A percentile compares a stretch with the other conserved stretches of the same genome.
Evolutionary conservation across 163 green algal genomes (phyloP).

Genomic region (Volvox carteri): DNA sequence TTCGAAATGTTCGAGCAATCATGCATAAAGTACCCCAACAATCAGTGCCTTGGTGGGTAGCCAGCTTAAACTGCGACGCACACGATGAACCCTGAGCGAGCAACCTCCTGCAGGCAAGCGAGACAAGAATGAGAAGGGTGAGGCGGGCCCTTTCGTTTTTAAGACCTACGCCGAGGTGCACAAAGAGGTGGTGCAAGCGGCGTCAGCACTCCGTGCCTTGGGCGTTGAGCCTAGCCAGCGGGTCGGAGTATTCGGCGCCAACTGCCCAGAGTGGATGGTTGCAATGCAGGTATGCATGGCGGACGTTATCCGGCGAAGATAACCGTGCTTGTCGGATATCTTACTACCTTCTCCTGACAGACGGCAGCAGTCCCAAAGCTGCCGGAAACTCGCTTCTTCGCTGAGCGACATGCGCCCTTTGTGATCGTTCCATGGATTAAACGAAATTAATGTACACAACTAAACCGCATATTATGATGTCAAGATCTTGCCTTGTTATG

Average conservation of each 20-base stretch:
- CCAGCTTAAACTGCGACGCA: too few species aligned
- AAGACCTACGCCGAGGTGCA: constrained; percentile 76
- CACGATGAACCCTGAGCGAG: too few species aligned
- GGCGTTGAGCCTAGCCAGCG: constrained; percentile 63
- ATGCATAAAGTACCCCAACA: constrained; percentile 65
- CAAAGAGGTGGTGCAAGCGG: constrained; percentile 64
- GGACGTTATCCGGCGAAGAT: too few species aligned
- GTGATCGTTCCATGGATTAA: too few species aligned
- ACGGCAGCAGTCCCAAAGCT: too few species aligned
- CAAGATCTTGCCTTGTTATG: too few species aligned
- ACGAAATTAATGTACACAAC: too few species aligned
- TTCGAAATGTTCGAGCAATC: constrained; percentile 73
- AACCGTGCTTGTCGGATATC: too few species aligned
- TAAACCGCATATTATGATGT: too few species aligned
- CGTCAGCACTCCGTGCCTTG: constrained; percentile 64
- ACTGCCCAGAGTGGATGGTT: constrained; percentile 95
- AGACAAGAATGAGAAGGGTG: constrained; percentile 59
- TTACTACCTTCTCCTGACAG: too few species aligned
- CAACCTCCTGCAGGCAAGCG: constrained; percentile 53
- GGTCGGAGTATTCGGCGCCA: constrained; percentile 89
- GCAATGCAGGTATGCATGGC: constrained; percentile 83
- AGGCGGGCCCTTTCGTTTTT: constrained; percentile 70
- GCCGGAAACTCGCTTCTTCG: too few species aligned
- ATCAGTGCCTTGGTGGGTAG: constrained; percentile 64
- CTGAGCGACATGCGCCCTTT: too few species aligned